Evolutionary conservation across 305 asterid genomes (phyloP).

Genomic region (Nicotiana rustica): DNA sequence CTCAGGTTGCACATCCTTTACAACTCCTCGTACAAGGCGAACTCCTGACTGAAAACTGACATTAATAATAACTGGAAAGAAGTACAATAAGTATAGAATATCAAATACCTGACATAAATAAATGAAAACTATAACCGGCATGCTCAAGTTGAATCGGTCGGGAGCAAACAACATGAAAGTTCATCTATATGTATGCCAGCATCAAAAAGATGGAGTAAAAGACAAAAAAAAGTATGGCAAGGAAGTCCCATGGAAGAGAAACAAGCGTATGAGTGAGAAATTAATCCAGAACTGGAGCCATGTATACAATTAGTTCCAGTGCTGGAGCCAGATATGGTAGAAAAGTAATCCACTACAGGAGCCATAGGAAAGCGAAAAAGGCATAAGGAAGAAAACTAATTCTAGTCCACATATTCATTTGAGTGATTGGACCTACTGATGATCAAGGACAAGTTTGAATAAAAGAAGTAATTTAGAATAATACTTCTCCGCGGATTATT

Average conservation of each 20-base stretch:
- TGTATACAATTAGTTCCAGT: not conserved
- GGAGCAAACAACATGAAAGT: not conserved
- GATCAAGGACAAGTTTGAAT: too few relatives aligned
- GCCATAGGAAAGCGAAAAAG: not conserved
- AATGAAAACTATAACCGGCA: not conserved
- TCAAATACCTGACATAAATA: not conserved
- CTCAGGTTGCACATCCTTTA: conserved; percentile 79
- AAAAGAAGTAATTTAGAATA: too few relatives aligned
- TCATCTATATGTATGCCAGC: not conserved
- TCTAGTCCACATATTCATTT: too few relatives aligned
- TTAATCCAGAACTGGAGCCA: not conserved
- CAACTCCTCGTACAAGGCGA: conserved; percentile 83
- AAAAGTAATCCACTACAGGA: not conserved
- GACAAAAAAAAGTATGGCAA: not conserved
- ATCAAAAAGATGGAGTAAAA: not conserved
- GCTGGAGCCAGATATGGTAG: not conserved
- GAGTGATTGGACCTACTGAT: too few relatives aligned
- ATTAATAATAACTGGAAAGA: conserved; percentile 27
- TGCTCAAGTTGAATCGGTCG: not conserved
- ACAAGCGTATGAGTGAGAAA: not conserved
- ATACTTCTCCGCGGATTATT: too few relatives aligned
- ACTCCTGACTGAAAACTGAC: conserved; percentile 97
- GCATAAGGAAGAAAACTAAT: not conserved
- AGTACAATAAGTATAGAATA: not conserved
- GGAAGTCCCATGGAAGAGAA: not conserved